Base-by-base conservation (phyloP, 2,329 filamentous ascomycete species). In the Metarhizium album region DNA sequence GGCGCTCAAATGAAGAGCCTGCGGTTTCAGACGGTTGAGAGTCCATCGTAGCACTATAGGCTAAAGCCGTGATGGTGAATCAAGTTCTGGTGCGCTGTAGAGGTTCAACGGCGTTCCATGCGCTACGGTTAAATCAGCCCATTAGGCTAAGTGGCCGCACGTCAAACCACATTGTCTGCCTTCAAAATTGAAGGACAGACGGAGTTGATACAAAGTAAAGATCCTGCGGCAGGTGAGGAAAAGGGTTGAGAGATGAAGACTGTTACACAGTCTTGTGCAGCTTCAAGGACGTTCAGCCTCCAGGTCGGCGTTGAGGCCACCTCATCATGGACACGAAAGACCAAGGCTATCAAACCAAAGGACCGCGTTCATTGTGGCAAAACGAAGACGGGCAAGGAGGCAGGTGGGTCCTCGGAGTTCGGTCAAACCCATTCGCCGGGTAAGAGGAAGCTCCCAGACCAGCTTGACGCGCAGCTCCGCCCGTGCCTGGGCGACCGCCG, bases 401-500 rank as follows among this genome's bases (percentile, higher is more conserved):
- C 22, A 22, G 13, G 20, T 18, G 40, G 49, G 35, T 29, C 16
- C 35, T 46, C 53, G 51, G 54, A 51, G 37, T 9, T 31, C 64
- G 65, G 65, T 58, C 33, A 56, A 67, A 60, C 48, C 52, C 2
- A 56, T 54, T 27, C 20, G 53, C 64, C 63, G 63, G 42, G n/a
- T 5, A 22, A 6, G 22, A 31, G 51, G 37, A 13, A 42, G 22
- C 20, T 38, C 42, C 42, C 43, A 51, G 47, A 54, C 51, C 54
- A 66, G 63, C 64, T 67, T 56, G 64, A 67, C 65, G 65, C 65
- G 65, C 64, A 67, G 65, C 64, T 67, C 58, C 58, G 60, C 58
- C 40, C 54, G 63, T 67, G 65, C 65, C 65, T 67, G 59, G 61
- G 58, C 58, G 57, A 55, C 57, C 40, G 22, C 13, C 40, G 20